Conservation (phyloP, 495 filamentous ascomycete genomes). For the Aspergillus sparsus region DNA sequence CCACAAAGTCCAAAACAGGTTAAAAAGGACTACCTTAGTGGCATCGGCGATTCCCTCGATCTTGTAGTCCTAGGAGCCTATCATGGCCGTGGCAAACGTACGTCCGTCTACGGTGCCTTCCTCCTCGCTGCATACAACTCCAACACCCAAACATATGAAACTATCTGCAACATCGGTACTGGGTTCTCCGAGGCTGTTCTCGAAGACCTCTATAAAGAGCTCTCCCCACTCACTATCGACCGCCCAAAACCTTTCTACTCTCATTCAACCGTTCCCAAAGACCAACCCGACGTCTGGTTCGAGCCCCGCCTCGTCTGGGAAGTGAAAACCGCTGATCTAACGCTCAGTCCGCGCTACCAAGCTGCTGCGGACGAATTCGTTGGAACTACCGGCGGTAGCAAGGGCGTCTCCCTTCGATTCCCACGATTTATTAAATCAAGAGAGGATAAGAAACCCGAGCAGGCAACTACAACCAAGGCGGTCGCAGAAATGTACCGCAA, state of each 20-base stretch:
- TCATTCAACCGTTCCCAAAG: slow-evolving; percentile 78
- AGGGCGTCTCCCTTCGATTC: slow-evolving; percentile 87
- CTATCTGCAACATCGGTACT: slow-evolving; percentile 96
- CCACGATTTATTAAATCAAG: slow-evolving; percentile 86
- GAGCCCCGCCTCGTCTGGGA: slow-evolving; percentile 95
- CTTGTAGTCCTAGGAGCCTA: slow-evolving; percentile 96
- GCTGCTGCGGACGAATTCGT: slow-evolving; percentile 66
- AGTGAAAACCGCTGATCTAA: slow-evolving; percentile 94
- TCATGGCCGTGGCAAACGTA: slow-evolving; percentile 91
- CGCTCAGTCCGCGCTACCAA: slow-evolving; percentile 87
- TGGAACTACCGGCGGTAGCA: slow-evolving; percentile 61
- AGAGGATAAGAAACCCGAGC: slow-evolving; percentile 92
- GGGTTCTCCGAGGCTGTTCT: slow-evolving; percentile 89
- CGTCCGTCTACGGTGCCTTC: slow-evolving; percentile 92
- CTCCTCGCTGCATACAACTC: slow-evolving; percentile 91
- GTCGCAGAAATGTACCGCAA: slow-evolving; percentile 96
- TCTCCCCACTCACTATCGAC: slow-evolving; percentile 76
- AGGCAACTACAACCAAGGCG: slow-evolving; percentile 79
- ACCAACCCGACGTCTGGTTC: slow-evolving; percentile 98
- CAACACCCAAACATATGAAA: slow-evolving; percentile 77
- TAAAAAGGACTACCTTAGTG: slow-evolving; percentile 95
- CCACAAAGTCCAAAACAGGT: slow-evolving; percentile 50
- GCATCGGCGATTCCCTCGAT: slow-evolving; percentile 93
- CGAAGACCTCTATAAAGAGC: slow-evolving; percentile 72
- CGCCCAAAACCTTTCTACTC: slow-evolving; percentile 91